Conservation (phyloP, 768 basidiomycete species). For the Nidularia sp. region DNA sequence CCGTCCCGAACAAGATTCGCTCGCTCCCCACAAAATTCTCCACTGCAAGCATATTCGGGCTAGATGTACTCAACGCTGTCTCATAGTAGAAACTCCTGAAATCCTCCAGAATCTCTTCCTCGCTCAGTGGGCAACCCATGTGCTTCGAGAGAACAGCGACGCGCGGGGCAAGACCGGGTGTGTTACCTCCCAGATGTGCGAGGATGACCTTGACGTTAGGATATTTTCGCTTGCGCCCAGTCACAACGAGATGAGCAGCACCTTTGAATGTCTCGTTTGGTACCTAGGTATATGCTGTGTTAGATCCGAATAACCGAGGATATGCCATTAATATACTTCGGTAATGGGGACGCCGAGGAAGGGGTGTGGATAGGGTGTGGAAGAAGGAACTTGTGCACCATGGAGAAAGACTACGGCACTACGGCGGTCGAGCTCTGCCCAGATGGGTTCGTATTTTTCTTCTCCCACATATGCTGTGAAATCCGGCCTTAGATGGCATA, state of each 20-base stretch:
- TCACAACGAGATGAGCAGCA: constrained; percentile 72
- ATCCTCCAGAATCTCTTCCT: constrained; percentile 64
- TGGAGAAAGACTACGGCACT: constrained; percentile 67
- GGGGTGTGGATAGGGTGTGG: constrained; percentile 59
- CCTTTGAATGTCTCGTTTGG: constrained; percentile 84
- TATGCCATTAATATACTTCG: constrained; percentile 38
- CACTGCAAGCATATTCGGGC: constrained; percentile 45
- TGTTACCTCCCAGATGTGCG: constrained; percentile 72
- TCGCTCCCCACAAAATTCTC: constrained; percentile 45
- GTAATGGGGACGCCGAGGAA: constrained; percentile 65
- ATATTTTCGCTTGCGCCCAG: constrained; percentile 62
- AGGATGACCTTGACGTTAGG: constrained; percentile 60
- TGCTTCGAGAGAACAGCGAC: constrained; percentile 64
- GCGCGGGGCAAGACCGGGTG: constrained; percentile 60
- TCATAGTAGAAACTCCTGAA: constrained; percentile 75
- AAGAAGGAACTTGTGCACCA: constrained; percentile 62
- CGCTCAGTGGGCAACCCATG: constrained; percentile 65
- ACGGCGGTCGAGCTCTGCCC: constrained; percentile 64
- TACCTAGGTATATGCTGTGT: constrained; percentile 39
- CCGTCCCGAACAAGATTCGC: constrained; percentile 66
- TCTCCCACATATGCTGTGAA: constrained; percentile 63
- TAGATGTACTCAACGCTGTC: constrained; percentile 60
- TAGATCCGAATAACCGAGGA: neutral
- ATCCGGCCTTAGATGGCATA: constrained; percentile 2
- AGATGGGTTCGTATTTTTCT: constrained; percentile 58